Conservation (phyloP, 106 monocot species). For the Dioscorea zingiberensis region DNA sequence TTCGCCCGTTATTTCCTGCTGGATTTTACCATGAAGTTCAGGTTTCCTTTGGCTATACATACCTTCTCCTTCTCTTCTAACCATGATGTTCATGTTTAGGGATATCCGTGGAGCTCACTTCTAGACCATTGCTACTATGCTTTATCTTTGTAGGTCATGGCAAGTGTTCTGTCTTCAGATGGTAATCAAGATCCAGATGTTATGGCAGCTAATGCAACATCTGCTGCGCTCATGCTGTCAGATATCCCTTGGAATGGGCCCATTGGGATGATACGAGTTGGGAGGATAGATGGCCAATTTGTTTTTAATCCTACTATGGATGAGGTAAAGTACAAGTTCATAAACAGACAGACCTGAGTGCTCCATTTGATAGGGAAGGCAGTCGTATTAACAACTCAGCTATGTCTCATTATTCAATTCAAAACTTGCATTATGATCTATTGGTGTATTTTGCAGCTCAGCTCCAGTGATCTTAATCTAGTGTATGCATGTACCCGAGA, state of each 20-base stretch:
- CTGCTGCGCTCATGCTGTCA: slow-evolving; percentile 93
- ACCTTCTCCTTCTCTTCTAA: neutral
- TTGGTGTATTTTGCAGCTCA: slow-evolving; percentile 42
- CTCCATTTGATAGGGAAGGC: neutral
- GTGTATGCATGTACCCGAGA: slow-evolving; percentile 95
- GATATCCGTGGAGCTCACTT: too few relatives aligned
- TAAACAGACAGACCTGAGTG: neutral
- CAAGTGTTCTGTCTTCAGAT: slow-evolving; percentile 87
- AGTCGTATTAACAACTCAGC: neutral
- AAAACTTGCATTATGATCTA: neutral
- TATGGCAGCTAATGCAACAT: slow-evolving; percentile 97
- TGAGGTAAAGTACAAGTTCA: slow-evolving; percentile 38
- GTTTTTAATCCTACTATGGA: slow-evolving; percentile 88
- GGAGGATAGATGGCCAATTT: slow-evolving; percentile 87
- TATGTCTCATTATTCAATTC: neutral
- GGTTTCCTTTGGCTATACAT: slow-evolving; percentile 25
- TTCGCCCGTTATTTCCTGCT: slow-evolving; percentile 83
- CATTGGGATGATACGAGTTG: slow-evolving; percentile 86
- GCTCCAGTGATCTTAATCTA: slow-evolving; percentile 89
- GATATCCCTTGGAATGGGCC: slow-evolving; percentile 98
- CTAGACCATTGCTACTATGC: neutral
- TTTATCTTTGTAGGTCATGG: slow-evolving; percentile 48
- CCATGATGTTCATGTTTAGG: too few relatives aligned
- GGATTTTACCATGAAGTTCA: slow-evolving; percentile 98
- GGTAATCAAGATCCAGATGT: slow-evolving; percentile 96